Conservation (phyloP, 257 asterid species). For the Perilla frutescens region DNA sequence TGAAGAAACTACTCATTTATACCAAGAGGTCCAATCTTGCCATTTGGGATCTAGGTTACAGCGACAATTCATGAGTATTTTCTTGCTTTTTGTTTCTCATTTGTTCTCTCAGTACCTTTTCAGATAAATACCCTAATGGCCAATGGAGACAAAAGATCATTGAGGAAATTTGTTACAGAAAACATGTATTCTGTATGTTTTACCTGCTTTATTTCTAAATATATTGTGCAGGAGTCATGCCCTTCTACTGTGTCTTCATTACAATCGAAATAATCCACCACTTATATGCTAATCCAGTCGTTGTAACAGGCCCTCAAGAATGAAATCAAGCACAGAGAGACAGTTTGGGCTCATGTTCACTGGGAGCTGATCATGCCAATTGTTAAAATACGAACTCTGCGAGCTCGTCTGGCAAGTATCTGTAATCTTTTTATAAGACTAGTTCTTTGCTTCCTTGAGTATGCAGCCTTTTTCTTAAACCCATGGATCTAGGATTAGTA, state of each 20-base stretch:
- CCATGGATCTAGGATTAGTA: slow-evolving; percentile 18
- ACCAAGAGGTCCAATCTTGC: slow-evolving; percentile 74
- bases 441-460: slow-evolving; percentile 33
- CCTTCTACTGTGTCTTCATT: slow-evolving; percentile 16
- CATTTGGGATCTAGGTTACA: slow-evolving; percentile 21
- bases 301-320: slow-evolving; percentile 82
- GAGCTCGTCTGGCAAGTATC: slow-evolving; percentile 91
- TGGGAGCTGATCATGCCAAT: slow-evolving; percentile 91
- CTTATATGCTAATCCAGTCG: slow-evolving; percentile 37
- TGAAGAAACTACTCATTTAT: slow-evolving; percentile 68
- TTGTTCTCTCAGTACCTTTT: slow-evolving; percentile 30
- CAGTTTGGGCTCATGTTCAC: slow-evolving; percentile 70
- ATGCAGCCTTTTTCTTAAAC: slow-evolving; percentile 17
- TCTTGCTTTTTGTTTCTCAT: slow-evolving; percentile 33
- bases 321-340: slow-evolving; percentile 89
- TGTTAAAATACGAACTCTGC: slow-evolving; percentile 75
- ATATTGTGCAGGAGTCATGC: slow-evolving; percentile 15
- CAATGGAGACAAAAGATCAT: slow-evolving; percentile 73
- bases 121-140: slow-evolving; percentile 90
- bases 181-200: slow-evolving; percentile 89
- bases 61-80: slow-evolving; percentile 27
- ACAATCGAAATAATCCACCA: slow-evolving; percentile 14
- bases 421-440: slow-evolving; percentile 28
- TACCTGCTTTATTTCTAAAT: slow-evolving; percentile 30
- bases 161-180: slow-evolving; percentile 87